These are phyloP conservation scores for Conidiobolus incongruus DNA, from an alignment of 371 early-diverging fungal genomes.

Conservation along the genomic window DNA sequence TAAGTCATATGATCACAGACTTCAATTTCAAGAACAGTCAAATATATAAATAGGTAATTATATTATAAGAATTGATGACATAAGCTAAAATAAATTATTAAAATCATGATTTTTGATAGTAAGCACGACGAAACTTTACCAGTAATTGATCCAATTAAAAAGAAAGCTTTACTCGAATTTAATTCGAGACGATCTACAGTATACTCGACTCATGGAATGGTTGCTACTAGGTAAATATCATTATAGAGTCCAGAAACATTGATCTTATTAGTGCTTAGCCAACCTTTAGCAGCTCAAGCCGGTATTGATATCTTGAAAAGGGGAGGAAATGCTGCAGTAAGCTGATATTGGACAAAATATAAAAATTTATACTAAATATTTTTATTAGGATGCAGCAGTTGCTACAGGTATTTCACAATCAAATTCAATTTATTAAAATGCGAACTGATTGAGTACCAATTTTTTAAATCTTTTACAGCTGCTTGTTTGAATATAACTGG, in stretches of 20 bases:
- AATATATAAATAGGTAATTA: too few relatives aligned
- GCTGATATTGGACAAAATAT: not conserved
- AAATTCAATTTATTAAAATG: not conserved
- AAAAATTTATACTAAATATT: not conserved
- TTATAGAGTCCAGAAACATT: too few relatives aligned
- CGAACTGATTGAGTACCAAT: not conserved
- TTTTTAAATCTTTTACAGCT: slow-evolving; percentile 12
- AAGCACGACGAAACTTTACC: not conserved
- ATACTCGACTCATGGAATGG: slow-evolving; percentile 19
- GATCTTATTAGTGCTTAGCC: too few relatives aligned
- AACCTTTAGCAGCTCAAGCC: slow-evolving; percentile 56
- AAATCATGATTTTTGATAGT: too few relatives aligned
- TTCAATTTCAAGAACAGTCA: too few relatives aligned
- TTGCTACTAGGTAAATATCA: slow-evolving; percentile 13
- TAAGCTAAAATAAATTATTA: too few relatives aligned
- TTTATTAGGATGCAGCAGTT: slow-evolving; percentile 50
- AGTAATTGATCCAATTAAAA: not conserved
- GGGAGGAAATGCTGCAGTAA: slow-evolving; percentile 81
- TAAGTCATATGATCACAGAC: too few relatives aligned
- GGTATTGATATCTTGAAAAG: slow-evolving; percentile 52
- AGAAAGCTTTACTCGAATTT: not conserved
- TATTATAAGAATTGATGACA: too few relatives aligned
- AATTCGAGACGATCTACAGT: slow-evolving; percentile 12
- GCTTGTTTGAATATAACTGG: slow-evolving; percentile 42
- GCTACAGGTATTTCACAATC: slow-evolving; percentile 23